These are phyloP conservation scores for Fusarium palustre DNA, from an alignment of 2,329 filamentous ascomycete species.

Conservation along the genomic window DNA sequence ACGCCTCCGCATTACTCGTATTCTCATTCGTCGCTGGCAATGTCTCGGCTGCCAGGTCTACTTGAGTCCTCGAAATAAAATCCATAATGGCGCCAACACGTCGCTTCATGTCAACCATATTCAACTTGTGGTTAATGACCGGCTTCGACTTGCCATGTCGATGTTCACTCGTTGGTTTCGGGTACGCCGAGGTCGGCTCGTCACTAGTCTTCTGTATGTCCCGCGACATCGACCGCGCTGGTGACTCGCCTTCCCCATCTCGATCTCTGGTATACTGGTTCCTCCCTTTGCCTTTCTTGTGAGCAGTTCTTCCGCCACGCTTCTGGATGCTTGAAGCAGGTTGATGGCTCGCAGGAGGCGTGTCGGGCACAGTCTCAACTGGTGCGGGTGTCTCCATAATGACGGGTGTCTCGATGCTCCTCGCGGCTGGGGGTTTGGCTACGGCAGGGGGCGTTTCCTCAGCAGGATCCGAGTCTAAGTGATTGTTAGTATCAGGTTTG, in stretches of 20 bases:
- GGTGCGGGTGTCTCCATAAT: conserved; percentile 45
- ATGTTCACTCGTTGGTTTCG: conserved; percentile 58
- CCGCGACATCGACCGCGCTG: conserved; percentile 67
- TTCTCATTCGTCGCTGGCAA: conserved; percentile 59
- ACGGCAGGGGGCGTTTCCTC: conserved; percentile 72
- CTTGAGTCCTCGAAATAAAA: conserved; percentile 88
- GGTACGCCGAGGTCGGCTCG: conserved; percentile 50
- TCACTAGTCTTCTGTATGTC: conserved; percentile 56
- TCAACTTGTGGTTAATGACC: conserved; percentile 74
- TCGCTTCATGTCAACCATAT: conserved; percentile 88
- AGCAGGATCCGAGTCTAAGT: conserved; percentile 75
- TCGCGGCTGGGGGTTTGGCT: conserved; percentile 45
- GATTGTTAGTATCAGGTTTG: conserved; percentile 25
- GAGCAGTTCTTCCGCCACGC: conserved; percentile 68
- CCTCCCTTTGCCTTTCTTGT: conserved; percentile 76
- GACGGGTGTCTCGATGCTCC: conserved; percentile 50
- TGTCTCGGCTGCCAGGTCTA: conserved; percentile 81
- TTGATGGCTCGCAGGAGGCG: conserved; percentile 60
- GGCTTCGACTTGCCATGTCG: conserved; percentile 67
- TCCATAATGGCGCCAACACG: conserved; percentile 86
- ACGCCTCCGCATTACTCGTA: conserved; percentile 54
- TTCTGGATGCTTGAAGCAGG: conserved; percentile 65
- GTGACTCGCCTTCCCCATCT: conserved; percentile 69
- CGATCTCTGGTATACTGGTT: conserved; percentile 87
- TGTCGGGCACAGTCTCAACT: conserved; percentile 51